Base-by-base conservation (phyloP, 192 early-diverging fungal genomes). In the Tieghemiomyces parasiticus region DNA sequence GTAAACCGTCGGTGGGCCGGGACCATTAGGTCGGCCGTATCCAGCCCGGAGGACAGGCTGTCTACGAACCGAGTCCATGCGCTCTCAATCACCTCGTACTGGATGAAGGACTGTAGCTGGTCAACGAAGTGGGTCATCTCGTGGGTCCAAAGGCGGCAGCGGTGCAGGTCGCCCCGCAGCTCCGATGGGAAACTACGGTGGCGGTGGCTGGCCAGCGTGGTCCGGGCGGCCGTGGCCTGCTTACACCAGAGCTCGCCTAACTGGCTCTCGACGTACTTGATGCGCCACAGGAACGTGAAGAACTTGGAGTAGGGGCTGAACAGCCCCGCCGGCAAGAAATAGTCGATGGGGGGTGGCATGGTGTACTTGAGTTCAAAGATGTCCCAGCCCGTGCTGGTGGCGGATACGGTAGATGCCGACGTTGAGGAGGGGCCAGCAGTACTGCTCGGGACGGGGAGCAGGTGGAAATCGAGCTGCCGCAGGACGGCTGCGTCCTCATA, bases 51-150 rank as follows among this genome's bases (percentile, higher is more conserved):
- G 73, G 61, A 22, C 85, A 72, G 20, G 71, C 72, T 28, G 66
- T 73, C 61, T 1, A 78, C 60, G 20, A 97, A 76, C 65, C 84
- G 79, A 30, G 81, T 83, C 94, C 94, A 97, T 0, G 90, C 87
- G 51, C 83, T 84, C 71, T 93, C 92, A 29, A 97, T 65, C 48
- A 89, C 89, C 68, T 96, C 93, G 69, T 95, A 93, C 45, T 88
- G 72, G 30, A 91, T 83, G 66, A 91, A 95, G 67, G 92, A 89
- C 68, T 96, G 92, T 49, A 98, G 71, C 66, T 98, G 93, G 62
- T 87, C 79, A 45, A 92, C 78, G 70, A 93, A 95, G 70, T 97
- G 94, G 46, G 88, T 82, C 94, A 97, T 97, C 67, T 93, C 81
- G 20, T 76, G 77, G 65, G 84, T 80, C 14, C 80, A 73, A 45